Evolutionary conservation across 345 rosid genomes (phyloP), one percentile per base, ranked within the genome.

Genomic region (Eucalyptus tenuipes): DNA sequence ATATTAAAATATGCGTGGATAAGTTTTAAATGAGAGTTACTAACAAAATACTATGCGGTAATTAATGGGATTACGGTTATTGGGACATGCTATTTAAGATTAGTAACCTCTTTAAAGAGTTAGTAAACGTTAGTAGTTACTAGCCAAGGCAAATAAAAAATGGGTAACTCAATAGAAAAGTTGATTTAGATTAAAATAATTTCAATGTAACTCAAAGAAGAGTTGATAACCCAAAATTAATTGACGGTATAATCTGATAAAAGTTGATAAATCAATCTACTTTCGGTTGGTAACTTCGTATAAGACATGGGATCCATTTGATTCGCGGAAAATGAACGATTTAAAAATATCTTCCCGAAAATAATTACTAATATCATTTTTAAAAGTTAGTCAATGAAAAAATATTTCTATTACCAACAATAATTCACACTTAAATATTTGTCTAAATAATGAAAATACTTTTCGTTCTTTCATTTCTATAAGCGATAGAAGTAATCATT

Each of bases 341-440:
- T 52, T 20, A 20, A 52, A 18, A 52, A 20, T 52, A 52, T 52
- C 0, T 52, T 20, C 25, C 10, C 0, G 0, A 52, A 52, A 52
- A 52, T 52, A 52, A 52, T 52, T 52, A 20, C 10, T 52, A 18
- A 52, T 20, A 52, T 52, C 57, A 52, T 25, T 52, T 52, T 20
- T 18, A 52, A 52, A 52, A 52, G 57, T 8, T 52, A 20, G 57
- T 20, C 25, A 20, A 52, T 52, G 25, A 52, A 52, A 52, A 18
- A 8, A 7, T 18, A 52, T 20, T 7, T 52, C 8, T 20, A 20
- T 52, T 18, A 52, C 25, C 10, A 8, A 52, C 57, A 52, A 52
- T 20, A 52, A 52, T 52, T 52, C 57, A 52, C 57, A 20, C 10
- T 52, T 57, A 25, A 5, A 52, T 52, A 52, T 18, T 7, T 52